These are phyloP conservation scores for Typha latifolia DNA, from an alignment of 176 grass and related monocot genomes.

Conservation along the genomic window DNA sequence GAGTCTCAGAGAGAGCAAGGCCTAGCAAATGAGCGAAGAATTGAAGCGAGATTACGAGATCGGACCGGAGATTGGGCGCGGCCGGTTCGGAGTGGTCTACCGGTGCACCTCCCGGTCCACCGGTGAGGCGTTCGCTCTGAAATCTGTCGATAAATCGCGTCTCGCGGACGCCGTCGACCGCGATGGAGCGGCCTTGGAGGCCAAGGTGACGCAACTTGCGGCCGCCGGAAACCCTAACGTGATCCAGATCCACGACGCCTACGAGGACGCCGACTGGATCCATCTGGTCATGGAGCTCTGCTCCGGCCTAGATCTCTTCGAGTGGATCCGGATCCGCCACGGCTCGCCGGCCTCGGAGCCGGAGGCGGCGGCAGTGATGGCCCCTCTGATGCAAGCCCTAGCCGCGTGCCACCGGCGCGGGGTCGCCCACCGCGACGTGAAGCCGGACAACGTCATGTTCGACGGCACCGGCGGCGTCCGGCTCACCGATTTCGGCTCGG, in stretches of 20 bases:
- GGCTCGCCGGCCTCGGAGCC: constrained; percentile 45
- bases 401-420: constrained; percentile 53
- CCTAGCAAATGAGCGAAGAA: constrained; percentile 39
- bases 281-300: constrained; percentile 84
- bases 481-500: constrained; percentile 76
- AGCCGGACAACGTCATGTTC: constrained; percentile 87
- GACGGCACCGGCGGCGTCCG: constrained; percentile 26
- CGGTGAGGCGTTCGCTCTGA: constrained; percentile 46
- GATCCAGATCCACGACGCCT: constrained; percentile 45
- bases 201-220: constrained; percentile 39
- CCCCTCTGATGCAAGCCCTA: constrained; percentile 53
- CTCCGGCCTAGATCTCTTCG: constrained; percentile 51
- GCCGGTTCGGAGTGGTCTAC: constrained; percentile 68
- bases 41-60: constrained; percentile 53
- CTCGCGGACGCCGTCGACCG: constrained; percentile 65
- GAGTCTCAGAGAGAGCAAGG: constrained; percentile 7
- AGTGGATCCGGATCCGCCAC: constrained; percentile 45
- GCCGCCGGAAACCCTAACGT: constrained; percentile 50
- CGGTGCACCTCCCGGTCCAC: constrained; percentile 50
- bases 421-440: constrained; percentile 78
- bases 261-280: constrained; percentile 44
- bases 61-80: constrained; percentile 71
- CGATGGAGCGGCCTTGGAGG: constrained; percentile 52
- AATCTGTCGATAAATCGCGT: constrained; percentile 53
- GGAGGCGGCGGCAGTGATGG: constrained; percentile 33